Percentiles rank a stretch among this genome's conserved stretches.
phyloP scores from a whole-genome alignment of 192 early-diverging fungal genomes.

The Umbelopsis isabellina region DNA sequence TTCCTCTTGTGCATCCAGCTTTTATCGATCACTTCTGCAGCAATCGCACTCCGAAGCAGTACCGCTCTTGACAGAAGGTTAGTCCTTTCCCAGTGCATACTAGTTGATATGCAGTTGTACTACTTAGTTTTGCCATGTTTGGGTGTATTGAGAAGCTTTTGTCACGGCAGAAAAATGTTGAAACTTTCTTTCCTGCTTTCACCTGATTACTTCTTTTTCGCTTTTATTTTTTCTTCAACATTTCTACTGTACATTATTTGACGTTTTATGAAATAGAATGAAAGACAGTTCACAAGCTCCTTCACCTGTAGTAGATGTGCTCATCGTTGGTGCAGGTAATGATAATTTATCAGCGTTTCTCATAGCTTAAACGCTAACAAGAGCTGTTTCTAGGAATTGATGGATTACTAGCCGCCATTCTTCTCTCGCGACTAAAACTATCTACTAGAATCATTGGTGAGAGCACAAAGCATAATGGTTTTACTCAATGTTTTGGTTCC shows the following conservation, averaged over 20 bases:
- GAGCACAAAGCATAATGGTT: background rate
- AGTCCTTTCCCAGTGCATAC: conserved; percentile 11
- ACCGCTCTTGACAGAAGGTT: background rate
- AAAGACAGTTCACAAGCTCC: background rate
- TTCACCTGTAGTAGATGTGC: conserved; percentile 1
- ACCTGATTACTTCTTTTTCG: background rate
- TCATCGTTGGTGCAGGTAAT: conserved; percentile 14
- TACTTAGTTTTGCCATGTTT: conserved; percentile 2
- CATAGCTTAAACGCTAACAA: background rate
- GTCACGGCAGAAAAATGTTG: conserved; percentile 5
- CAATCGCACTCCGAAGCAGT: conserved; percentile 5
- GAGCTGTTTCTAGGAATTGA: background rate
- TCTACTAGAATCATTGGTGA: background rate
- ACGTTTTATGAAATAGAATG: background rate
- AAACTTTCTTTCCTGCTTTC: conserved; percentile 4
- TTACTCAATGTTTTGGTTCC: background rate
- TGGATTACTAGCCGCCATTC: conserved; percentile 5
- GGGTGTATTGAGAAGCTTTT: background rate
- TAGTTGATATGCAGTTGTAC: conserved; percentile 1
- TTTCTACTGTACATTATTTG: background rate
- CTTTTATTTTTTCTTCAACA: background rate
- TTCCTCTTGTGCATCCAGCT: too few relatives aligned
- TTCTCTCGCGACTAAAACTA: background rate
- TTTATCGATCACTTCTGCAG: background rate
- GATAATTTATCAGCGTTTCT: background rate